These are phyloP conservation scores for Kwoniella newhampshirensis DNA, from an alignment of 768 basidiomycete genomes.

Conservation along the genomic window DNA sequence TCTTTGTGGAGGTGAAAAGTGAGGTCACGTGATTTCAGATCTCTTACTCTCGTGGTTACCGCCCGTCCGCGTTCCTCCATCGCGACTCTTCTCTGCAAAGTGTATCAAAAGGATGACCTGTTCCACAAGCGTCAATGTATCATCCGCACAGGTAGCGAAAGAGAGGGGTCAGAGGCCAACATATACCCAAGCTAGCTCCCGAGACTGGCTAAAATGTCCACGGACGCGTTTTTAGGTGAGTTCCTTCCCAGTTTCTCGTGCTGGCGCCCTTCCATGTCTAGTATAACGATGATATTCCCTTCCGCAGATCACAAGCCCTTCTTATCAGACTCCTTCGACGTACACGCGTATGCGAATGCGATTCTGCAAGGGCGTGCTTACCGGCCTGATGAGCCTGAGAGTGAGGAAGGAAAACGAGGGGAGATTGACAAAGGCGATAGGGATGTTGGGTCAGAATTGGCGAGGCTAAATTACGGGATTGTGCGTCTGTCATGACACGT, in stretches of 20 bases:
- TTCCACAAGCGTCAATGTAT: no score
- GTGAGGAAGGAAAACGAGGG: constrained; percentile 48
- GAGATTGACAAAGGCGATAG: constrained; percentile 16
- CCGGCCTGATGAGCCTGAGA: constrained; percentile 60
- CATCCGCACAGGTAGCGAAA: no score
- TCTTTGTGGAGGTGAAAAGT: constrained; percentile 16
- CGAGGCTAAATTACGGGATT: constrained; percentile 79
- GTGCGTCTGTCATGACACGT: constrained; percentile 23
- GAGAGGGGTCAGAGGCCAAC: background rate
- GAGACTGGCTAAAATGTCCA: constrained; percentile 3
- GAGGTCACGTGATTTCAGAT: constrained; percentile 16
- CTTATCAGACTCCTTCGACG: constrained; percentile 71
- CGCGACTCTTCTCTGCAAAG: background rate
- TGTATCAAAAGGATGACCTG: no score
- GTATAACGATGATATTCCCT: background rate
- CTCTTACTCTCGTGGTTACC: no score
- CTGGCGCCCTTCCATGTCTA: background rate
- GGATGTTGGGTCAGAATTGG: constrained; percentile 86
- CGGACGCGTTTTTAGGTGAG: constrained; percentile 19
- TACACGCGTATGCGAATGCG: constrained; percentile 87
- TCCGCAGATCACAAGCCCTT: constrained; percentile 72
- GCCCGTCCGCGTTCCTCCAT: background rate
- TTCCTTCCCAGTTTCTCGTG: background rate
- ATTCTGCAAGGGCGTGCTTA: constrained; percentile 81
- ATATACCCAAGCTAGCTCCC: no score